These are phyloP conservation scores for Blastomyces silverae DNA, from an alignment of 2,329 filamentous ascomycete species.

Conservation along the genomic window DNA sequence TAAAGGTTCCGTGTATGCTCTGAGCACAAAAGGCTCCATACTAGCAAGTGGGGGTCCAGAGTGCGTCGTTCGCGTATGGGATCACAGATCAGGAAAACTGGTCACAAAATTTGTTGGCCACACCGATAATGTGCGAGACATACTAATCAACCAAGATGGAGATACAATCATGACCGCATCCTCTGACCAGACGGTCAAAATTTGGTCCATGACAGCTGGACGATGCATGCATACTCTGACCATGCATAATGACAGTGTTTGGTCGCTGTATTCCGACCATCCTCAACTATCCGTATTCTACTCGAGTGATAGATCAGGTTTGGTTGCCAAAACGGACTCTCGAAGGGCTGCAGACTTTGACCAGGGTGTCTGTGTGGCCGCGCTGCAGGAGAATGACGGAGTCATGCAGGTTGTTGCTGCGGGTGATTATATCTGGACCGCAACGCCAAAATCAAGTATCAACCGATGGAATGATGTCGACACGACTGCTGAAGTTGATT, in stretches of 20 bases:
- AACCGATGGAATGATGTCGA: conserved; percentile 87
- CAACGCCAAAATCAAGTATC: conserved; percentile 83
- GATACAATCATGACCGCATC: conserved; percentile 91
- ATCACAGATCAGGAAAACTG: conserved; percentile 76
- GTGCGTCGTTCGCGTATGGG: conserved; percentile 87
- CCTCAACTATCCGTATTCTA: conserved; percentile 85
- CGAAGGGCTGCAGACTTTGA: conserved; percentile 69
- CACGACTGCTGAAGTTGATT: conserved; percentile 62
- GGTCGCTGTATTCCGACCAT: conserved; percentile 87
- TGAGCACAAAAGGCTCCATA: conserved; percentile 71
- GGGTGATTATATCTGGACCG: conserved; percentile 78
- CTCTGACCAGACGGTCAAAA: conserved; percentile 93
- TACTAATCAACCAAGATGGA: conserved; percentile 79
- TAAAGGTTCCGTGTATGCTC: conserved; percentile 92
- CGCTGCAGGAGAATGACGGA: conserved; percentile 82
- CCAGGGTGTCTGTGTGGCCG: conserved; percentile 81
- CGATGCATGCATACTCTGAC: conserved; percentile 96
- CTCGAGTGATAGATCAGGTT: conserved; percentile 82
- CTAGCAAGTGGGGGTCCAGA: conserved; percentile 91
- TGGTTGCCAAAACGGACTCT: conserved; percentile 95
- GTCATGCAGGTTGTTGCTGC: conserved; percentile 54
- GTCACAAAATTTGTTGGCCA: conserved; percentile 97
- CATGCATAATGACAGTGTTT: conserved; percentile 98
- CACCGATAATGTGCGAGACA: conserved; percentile 86
- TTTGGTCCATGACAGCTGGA: conserved; percentile 93